Base-by-base conservation (phyloP, 106 monocot genomes). In the Iris macrosiphon region DNA sequence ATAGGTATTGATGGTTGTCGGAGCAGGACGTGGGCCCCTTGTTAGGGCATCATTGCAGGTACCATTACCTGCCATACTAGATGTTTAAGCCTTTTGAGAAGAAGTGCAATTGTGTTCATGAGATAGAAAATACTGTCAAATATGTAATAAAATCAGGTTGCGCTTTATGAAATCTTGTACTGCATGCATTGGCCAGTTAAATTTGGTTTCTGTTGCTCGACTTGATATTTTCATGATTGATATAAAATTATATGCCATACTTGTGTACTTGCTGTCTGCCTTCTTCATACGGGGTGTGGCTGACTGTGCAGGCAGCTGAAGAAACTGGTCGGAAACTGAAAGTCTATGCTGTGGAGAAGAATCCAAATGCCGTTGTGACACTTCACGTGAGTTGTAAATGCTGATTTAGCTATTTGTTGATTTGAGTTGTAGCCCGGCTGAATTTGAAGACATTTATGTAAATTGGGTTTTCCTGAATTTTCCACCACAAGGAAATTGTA, bases 41-140 rank as follows among this genome's bases (percentile, higher is more conserved):
- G 89, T 96, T 13, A 81, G 95, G 53, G 95, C 95, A 52, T 96
- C 95, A 31, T 79, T 96, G 62, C 95, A 96, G 95, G 95, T 96
- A 47, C 19, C 16, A 18, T 9, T 31, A 40, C 16, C n/a, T 51
- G 49, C 35, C 17, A 50, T 5, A 45, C 9, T 16, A 10, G 25
- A 25, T 20, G 17, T 41, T 33, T 22, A 20, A 30, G 2, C 30
- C 37, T 31, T 14, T 40, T 31, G 25, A 0, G 29, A n/a, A 20
- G 52, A 39, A 19, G 15, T 66, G 6, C 23, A 27, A 29, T 16
- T 29, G 20, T 42, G 13, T 16, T 65, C 25, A 39, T n/a, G n/a
- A n/a, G n/a, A 39, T 48, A 2, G 13, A 48, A 0, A 23, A 25
- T 2, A 29, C 16, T 29, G 3, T 37, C 11, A 11, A 3, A 56